Conservation (phyloP, 345 rosid genomes). For the Citrus reticulata region DNA sequence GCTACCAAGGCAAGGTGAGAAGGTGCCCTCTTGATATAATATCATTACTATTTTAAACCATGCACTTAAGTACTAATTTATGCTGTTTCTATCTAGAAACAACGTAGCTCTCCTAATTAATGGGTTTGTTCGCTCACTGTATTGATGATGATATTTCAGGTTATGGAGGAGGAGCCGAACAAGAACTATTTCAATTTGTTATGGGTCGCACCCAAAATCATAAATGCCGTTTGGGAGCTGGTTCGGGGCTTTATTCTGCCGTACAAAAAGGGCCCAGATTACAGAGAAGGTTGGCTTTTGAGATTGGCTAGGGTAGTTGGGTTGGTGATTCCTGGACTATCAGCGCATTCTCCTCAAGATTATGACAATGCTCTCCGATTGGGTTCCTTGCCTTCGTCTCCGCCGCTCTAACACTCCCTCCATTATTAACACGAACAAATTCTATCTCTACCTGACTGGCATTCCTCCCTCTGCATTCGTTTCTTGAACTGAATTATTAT, state of each 20-base stretch:
- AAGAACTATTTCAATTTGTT: conserved; percentile 54
- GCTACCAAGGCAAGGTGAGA: conserved; percentile 43
- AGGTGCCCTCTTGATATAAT: neutral
- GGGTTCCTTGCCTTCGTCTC: conserved; percentile 29
- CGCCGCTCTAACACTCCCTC: neutral
- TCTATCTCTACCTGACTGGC: neutral
- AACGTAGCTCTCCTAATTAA: too few species aligned
- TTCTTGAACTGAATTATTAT: neutral
- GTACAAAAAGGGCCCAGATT: conserved; percentile 34
- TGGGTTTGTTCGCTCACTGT: too few species aligned
- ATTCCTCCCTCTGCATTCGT: neutral
- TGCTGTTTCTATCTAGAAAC: too few species aligned
- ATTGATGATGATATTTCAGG: conserved; percentile 23
- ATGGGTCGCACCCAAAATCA: conserved; percentile 41
- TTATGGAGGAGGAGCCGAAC: conserved; percentile 56
- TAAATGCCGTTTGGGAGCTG: conserved; percentile 63
- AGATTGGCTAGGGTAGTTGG: conserved; percentile 38
- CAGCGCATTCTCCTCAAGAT: conserved; percentile 62
- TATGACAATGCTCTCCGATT: conserved; percentile 49
- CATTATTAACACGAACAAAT: neutral
- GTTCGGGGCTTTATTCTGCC: conserved; percentile 49
- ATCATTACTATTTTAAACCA: neutral
- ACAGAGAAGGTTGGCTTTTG: conserved; percentile 52
- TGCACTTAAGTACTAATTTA: too few species aligned
- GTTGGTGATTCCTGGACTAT: conserved; percentile 46